A percentile compares a stretch with the other conserved stretches of the same genome.
Conservation (phyloP, 192 early-diverging fungal species). For the Geranomyces michiganensis region DNA sequence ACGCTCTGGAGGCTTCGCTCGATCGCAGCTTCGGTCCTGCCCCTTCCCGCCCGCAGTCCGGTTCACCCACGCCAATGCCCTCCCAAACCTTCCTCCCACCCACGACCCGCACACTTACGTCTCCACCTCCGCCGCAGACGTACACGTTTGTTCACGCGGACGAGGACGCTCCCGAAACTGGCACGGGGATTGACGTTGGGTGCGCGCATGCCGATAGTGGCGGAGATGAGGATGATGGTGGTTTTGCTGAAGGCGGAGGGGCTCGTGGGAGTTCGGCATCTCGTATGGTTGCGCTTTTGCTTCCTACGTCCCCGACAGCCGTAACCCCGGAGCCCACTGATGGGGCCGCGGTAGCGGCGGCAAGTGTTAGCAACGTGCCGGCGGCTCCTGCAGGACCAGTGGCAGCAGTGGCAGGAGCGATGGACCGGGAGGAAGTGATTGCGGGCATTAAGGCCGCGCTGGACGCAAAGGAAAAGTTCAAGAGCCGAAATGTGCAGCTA, state of each 20-base stretch:
- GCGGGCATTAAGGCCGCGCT: constrained; percentile 39
- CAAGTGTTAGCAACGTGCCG: neutral
- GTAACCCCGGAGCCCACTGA: neutral
- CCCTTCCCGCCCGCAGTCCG: neutral
- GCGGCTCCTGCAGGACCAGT: neutral
- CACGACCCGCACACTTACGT: constrained; percentile 22
- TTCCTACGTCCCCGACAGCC: neutral
- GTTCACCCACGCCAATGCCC: constrained; percentile 12
- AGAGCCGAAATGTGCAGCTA: constrained; percentile 40
- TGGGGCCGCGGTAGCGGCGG: neutral
- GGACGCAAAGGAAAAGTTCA: constrained; percentile 51
- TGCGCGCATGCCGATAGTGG: neutral
- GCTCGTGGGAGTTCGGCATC: no score
- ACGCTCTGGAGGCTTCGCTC: constrained; percentile 1
- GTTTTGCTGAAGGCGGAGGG: neutral
- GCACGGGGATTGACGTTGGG: constrained; percentile 13
- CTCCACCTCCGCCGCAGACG: constrained; percentile 15
- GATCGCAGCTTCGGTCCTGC: neutral
- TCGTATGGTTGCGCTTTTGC: no score
- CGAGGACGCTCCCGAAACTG: neutral
- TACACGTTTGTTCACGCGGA: constrained; percentile 19
- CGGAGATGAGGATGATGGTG: neutral
- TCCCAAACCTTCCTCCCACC: constrained; percentile 12
- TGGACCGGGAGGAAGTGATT: constrained; percentile 54
- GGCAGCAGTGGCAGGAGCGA: neutral